These are phyloP conservation scores for Farysia itapuensis DNA, from an alignment of 1,284 basidiomycete genomes.

Conservation along the genomic window DNA sequence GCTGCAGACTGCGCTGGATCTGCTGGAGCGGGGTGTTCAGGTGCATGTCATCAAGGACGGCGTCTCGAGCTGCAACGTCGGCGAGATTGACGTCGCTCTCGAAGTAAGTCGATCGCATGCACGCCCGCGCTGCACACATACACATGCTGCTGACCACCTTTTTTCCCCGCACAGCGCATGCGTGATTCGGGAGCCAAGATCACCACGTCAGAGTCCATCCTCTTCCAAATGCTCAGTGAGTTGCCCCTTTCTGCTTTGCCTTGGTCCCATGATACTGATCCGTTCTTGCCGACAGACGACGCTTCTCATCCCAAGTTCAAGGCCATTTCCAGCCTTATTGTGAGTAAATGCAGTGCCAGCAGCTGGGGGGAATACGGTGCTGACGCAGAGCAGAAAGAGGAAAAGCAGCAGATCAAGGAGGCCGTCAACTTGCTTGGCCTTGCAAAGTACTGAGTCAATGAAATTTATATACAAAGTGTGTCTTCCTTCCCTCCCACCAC, in stretches of 20 bases:
- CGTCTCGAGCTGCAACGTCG: slow-evolving; percentile 74
- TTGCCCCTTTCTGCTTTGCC: not conserved
- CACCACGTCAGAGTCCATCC: slow-evolving; percentile 77
- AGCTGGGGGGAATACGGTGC: too few relatives aligned
- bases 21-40: slow-evolving; percentile 66
- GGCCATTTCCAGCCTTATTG: slow-evolving; percentile 70
- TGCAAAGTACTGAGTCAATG: slow-evolving; percentile 31
- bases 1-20: slow-evolving; percentile 74
- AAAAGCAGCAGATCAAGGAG: slow-evolving; percentile 46
- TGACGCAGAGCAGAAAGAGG: slow-evolving; percentile 51
- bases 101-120: slow-evolving; percentile 61
- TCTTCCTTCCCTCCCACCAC: too few relatives aligned
- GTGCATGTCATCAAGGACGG: slow-evolving; percentile 79
- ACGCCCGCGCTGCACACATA: not conserved
- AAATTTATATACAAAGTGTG: too few relatives aligned
- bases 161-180: slow-evolving; percentile 63
- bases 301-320: slow-evolving; percentile 73
- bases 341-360: slow-evolving; percentile 21
- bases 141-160: not conserved
- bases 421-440: slow-evolving; percentile 34
- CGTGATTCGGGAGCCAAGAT: slow-evolving; percentile 74
- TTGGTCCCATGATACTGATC: not conserved
- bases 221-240: slow-evolving; percentile 71
- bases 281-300: slow-evolving; percentile 61
- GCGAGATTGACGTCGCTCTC: slow-evolving; percentile 63